phyloP scores from a whole-genome alignment of 768 basidiomycete species.

The Hypsizygus marmoreus region DNA sequence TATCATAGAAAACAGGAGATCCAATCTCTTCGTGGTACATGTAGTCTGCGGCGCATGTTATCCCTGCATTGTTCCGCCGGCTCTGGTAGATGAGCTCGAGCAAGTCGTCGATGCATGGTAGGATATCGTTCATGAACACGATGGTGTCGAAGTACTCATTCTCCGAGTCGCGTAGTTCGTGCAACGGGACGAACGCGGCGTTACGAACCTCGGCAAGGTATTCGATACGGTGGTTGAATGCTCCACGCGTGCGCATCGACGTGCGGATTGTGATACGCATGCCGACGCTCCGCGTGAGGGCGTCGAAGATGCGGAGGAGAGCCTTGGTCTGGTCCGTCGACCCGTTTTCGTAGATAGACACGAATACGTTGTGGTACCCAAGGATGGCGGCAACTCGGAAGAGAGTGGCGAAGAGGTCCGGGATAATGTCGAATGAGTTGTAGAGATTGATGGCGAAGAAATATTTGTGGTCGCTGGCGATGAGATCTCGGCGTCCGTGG shows the following conservation, averaged over 20 bases:
- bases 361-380: conserved; percentile 97
- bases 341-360: conserved; percentile 99
- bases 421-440: conserved; percentile 98
- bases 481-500: conserved; percentile 36
- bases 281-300: conserved; percentile 86
- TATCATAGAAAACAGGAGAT: conserved; percentile 95
- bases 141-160: conserved; percentile 96
- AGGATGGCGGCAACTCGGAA: conserved; percentile 91
- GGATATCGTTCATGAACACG: conserved; percentile 99
- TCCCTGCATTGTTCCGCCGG: conserved; percentile 91
- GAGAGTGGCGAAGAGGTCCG: conserved; percentile 94
- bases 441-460: conserved; percentile 99
- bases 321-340: conserved; percentile 99
- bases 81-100: conserved; percentile 98
- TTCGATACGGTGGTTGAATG: conserved; percentile 99
- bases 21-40: conserved; percentile 98
- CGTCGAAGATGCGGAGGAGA: conserved; percentile 91
- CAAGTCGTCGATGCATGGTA: conserved; percentile 96
- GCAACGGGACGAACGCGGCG: conserved; percentile 91
- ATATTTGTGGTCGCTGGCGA: conserved; percentile 85
- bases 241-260: conserved; percentile 88
- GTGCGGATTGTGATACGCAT: conserved; percentile 93
- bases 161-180: conserved; percentile 89
- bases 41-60: conserved; percentile 98
- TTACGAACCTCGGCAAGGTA: conserved; percentile 99